phyloP scores from a whole-genome alignment of 2,329 filamentous ascomycete genomes.

The Ophiostoma novo-ulmi region DNA sequence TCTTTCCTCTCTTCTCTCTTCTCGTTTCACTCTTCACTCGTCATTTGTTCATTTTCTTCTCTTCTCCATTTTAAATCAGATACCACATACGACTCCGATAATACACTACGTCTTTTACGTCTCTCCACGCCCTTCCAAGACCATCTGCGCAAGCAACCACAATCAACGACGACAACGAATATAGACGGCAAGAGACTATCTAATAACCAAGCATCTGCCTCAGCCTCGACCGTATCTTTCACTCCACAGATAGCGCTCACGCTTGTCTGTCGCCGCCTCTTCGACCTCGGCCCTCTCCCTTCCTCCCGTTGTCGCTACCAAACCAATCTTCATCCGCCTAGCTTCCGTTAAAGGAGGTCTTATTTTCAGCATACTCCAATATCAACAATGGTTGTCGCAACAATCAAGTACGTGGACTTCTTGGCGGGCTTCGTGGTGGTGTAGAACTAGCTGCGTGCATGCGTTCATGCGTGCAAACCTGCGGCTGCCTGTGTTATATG shows the following conservation, averaged over 20 bases:
- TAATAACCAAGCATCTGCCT: neutral
- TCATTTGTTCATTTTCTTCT: neutral
- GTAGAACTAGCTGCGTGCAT: neutral
- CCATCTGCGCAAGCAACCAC: neutral
- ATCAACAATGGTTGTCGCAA: conserved; percentile 52
- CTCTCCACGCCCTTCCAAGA: conserved; percentile 9
- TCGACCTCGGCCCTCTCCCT: conserved; percentile 9
- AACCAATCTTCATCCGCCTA: neutral
- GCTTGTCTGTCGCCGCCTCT: neutral
- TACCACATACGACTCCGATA: conserved; percentile 7
- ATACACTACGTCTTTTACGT: conserved; percentile 2
- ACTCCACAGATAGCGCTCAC: neutral
- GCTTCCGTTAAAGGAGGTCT: neutral
- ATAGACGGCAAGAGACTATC: neutral
- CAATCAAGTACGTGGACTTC: conserved; percentile 53
- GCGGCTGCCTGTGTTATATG: neutral
- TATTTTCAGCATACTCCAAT: neutral
- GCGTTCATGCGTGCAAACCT: neutral
- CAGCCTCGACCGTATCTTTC: neutral
- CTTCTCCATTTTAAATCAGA: conserved; percentile 13
- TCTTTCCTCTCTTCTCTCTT: neutral
- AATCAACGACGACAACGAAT: neutral
- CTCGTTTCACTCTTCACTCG: neutral
- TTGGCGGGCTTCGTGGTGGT: conserved; percentile 14
- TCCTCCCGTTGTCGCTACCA: neutral